Conservation (phyloP, 176 grass and related monocot species). For the Guadua angustifolia region DNA sequence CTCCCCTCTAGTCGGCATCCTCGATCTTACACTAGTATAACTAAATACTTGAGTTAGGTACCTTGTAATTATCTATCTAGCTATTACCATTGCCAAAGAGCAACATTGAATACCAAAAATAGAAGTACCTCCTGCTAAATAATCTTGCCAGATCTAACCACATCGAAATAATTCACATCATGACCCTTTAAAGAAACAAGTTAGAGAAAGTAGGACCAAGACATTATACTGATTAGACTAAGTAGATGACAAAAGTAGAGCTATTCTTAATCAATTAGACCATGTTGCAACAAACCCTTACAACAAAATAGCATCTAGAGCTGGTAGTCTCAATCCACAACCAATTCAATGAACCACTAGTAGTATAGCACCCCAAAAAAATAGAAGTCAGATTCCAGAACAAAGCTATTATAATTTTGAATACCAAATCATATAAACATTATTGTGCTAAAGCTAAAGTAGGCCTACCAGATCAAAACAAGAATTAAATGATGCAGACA, state of each 20-base stretch:
- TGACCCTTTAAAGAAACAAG: constrained; percentile 6
- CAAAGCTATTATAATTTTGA: background rate
- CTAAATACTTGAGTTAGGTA: too few relatives aligned
- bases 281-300: background rate
- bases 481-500: background rate
- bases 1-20: too few relatives aligned
- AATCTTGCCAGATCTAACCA: constrained; percentile 5
- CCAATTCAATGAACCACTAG: background rate
- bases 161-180: background rate
- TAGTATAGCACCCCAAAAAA: background rate
- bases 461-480: background rate
- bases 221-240: background rate
- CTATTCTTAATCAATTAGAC: background rate
- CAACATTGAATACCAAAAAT: too few relatives aligned
- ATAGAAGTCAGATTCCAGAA: background rate
- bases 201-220: background rate
- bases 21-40: too few relatives aligned
- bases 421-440: background rate
- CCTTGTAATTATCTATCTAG: too few relatives aligned
- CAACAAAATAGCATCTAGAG: background rate
- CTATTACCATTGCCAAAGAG: too few relatives aligned
- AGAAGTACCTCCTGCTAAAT: background rate
- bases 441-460: background rate
- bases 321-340: background rate
- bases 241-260: background rate